A percentile compares a stretch with the other conserved stretches of the same genome.
phyloP scores from a whole-genome alignment of 2,329 filamentous ascomycete genomes.

The Verruconis gallopava region DNA sequence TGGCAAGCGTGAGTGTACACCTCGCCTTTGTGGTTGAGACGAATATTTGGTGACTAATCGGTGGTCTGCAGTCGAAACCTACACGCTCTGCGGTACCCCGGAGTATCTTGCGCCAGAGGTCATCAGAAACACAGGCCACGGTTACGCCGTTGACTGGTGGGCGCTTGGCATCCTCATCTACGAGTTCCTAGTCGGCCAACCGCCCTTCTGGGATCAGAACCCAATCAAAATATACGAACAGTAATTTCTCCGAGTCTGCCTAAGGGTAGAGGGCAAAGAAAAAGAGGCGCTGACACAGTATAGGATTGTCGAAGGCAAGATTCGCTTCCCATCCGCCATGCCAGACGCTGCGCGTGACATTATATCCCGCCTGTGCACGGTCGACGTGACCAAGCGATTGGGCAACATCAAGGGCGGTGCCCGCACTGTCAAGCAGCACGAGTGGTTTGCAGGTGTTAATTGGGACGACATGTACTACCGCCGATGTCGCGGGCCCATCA shows the following conservation, averaged over 20 bases:
- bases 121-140: conserved; percentile 67
- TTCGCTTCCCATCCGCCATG: conserved; percentile 58
- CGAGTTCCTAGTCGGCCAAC: conserved; percentile 74
- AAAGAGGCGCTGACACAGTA: too few relatives aligned
- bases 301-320: conserved; percentile 66
- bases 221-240: conserved; percentile 77
- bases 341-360: conserved; percentile 59
- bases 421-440: conserved; percentile 56
- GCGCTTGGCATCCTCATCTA: conserved; percentile 73
- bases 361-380: conserved; percentile 62
- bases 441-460: conserved; percentile 60
- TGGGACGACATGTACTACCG: conserved; percentile 61
- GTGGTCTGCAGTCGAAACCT: conserved; percentile 48
- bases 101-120: conserved; percentile 78
- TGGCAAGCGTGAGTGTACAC: conserved; percentile 36
- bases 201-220: conserved; percentile 78
- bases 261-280: too few relatives aligned
- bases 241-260: conserved; percentile 20
- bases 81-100: conserved; percentile 71
- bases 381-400: conserved; percentile 63
- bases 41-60: background rate
- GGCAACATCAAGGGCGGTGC: conserved; percentile 70
- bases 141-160: conserved; percentile 75
- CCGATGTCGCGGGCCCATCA: conserved; percentile 54
- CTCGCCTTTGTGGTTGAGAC: background rate